Percentiles rank a stretch among this genome's conserved stretches.
phyloP scores from a whole-genome alignment of 257 asterid genomes.

The Solanum ossicruentum region DNA sequence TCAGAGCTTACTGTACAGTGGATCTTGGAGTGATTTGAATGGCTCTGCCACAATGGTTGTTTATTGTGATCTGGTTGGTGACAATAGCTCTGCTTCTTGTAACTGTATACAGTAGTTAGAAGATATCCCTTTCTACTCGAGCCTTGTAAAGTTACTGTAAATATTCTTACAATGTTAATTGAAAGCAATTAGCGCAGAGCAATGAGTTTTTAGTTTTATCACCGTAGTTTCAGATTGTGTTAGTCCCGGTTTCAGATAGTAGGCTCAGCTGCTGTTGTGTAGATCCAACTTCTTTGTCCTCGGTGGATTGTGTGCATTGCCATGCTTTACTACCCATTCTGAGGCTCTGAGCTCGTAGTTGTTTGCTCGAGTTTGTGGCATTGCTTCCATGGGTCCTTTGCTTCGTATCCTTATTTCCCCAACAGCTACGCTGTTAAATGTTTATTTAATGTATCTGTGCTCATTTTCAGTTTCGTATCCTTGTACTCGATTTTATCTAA shows the following conservation, averaged over 20 bases:
- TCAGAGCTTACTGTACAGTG: conserved; percentile 4
- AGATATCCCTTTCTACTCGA: background rate
- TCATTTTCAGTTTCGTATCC: background rate
- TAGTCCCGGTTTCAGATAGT: background rate
- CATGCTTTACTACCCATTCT: background rate
- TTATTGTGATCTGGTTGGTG: background rate
- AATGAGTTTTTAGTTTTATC: background rate
- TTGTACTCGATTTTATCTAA: too few relatives aligned
- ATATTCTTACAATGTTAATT: background rate
- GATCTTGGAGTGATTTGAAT: background rate
- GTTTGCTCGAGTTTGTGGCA: background rate
- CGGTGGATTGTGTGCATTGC: background rate
- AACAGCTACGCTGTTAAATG: background rate
- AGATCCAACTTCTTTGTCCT: background rate
- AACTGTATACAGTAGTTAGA: conserved; percentile 7
- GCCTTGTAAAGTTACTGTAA: conserved; percentile 10
- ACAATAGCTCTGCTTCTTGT: conserved; percentile 3
- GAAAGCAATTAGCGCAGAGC: conserved; percentile 7
- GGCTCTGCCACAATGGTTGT: background rate
- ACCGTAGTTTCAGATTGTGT: background rate
- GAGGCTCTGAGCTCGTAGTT: background rate
- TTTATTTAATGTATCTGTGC: background rate
- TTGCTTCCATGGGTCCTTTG: background rate
- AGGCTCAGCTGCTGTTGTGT: background rate
- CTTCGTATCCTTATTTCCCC: background rate